These are phyloP conservation scores for Porphyridium purpureum DNA, from an alignment of 23 red algal species.

Conservation along the genomic window DNA sequence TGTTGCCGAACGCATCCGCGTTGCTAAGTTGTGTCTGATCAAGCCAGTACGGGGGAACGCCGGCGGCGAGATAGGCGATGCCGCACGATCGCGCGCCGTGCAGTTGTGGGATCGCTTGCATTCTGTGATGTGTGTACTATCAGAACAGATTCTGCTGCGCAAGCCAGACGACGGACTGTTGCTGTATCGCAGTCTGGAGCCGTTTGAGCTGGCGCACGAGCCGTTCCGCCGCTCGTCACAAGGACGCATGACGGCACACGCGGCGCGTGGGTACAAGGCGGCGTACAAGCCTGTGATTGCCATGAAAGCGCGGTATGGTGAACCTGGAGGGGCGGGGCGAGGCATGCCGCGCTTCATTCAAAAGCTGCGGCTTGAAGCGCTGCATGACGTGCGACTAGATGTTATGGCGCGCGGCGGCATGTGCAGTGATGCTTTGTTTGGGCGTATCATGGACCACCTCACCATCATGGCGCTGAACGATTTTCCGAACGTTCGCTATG, in stretches of 20 bases:
- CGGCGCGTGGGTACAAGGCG: slow-evolving; percentile 24
- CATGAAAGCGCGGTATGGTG: slow-evolving; percentile 24
- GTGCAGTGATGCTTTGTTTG: slow-evolving; percentile 1
- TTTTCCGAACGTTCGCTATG: slow-evolving; percentile 41
- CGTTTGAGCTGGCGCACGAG: slow-evolving; percentile 74
- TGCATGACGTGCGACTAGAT: slow-evolving; percentile 40
- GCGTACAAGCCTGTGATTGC: slow-evolving; percentile 36
- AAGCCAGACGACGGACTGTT: slow-evolving; percentile 60
- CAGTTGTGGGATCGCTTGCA: slow-evolving; percentile 42
- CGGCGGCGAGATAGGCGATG: slow-evolving; percentile 21
- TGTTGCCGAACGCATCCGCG: neutral
- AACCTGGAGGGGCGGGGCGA: slow-evolving; percentile 37
- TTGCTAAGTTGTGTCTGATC: slow-evolving; percentile 24
- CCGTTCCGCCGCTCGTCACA: slow-evolving; percentile 39
- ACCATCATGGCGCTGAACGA: slow-evolving; percentile 41
- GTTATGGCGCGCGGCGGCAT: slow-evolving; percentile 21
- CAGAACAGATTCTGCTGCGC: too few species aligned
- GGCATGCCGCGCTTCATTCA: slow-evolving; percentile 60
- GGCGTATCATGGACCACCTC: slow-evolving; percentile 14
- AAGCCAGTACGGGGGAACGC: slow-evolving; percentile 13
- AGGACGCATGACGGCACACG: slow-evolving; percentile 30
- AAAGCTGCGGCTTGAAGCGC: slow-evolving; percentile 61
- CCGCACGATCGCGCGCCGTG: slow-evolving; percentile 13
- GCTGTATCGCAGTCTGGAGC: slow-evolving; percentile 57
- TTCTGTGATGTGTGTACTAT: slow-evolving; percentile 18